Evolutionary conservation across 441 rosid species (phyloP).

Genomic region (Pelargonium citronellum): DNA sequence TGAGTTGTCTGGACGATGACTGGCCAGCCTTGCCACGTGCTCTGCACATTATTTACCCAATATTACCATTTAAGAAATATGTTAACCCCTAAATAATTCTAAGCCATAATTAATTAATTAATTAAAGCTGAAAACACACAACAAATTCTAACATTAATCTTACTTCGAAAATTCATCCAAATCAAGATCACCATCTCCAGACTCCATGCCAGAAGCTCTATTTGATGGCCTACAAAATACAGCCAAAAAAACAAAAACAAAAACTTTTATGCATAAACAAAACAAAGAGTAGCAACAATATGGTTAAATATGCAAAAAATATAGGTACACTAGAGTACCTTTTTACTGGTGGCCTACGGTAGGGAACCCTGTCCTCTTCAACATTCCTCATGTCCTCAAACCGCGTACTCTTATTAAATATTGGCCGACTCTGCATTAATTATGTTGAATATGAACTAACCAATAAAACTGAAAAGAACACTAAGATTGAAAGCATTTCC

Average conservation of each 20-base stretch:
- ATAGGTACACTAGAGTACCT: slow-evolving; percentile 35
- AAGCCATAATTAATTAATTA: not conserved
- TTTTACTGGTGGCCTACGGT: slow-evolving; percentile 64
- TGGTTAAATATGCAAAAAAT: slow-evolving; percentile 7
- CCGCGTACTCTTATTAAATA: slow-evolving; percentile 94
- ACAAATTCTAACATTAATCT: slow-evolving; percentile 17
- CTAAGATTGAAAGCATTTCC: not conserved
- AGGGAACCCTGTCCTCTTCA: slow-evolving; percentile 72
- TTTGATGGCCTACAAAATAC: slow-evolving; percentile 48
- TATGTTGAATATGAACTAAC: slow-evolving; percentile 9
- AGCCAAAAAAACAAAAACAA: not conserved
- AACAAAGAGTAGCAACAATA: slow-evolving; percentile 9
- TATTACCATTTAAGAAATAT: slow-evolving; percentile 10
- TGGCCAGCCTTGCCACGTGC: slow-evolving; percentile 57
- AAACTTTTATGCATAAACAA: not conserved
- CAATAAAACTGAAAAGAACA: not conserved
- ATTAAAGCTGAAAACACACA: slow-evolving; percentile 13
- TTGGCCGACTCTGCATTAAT: slow-evolving; percentile 80
- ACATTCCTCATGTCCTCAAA: slow-evolving; percentile 83
- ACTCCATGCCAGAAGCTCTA: slow-evolving; percentile 65
- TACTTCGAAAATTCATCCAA: slow-evolving; percentile 62
- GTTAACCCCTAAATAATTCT: not conserved
- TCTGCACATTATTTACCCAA: slow-evolving; percentile 35
- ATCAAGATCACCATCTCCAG: slow-evolving; percentile 88
- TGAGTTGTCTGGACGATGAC: slow-evolving; percentile 55